Conservation (phyloP, 805 yeast genomes). For the Saccharomycopsis selenospora region DNA sequence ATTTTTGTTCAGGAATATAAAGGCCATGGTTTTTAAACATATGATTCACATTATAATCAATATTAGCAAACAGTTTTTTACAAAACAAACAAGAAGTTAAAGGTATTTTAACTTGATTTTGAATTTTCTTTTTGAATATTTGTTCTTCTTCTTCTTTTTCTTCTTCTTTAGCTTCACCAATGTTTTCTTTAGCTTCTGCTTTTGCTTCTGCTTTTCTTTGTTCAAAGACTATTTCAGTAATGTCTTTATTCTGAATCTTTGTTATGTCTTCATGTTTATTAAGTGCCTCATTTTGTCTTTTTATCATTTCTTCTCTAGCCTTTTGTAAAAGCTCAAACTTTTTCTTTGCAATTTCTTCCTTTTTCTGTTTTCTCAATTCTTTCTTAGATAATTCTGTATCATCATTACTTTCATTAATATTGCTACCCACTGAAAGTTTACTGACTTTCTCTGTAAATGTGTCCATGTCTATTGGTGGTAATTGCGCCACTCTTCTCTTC, state of each 20-base stretch:
- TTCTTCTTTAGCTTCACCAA: conserved; percentile 10
- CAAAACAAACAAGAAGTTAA: conserved; percentile 50
- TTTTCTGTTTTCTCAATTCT: conserved; percentile 36
- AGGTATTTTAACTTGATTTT: conserved; percentile 40
- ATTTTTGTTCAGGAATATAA: conserved; percentile 78
- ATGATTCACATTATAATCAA: conserved; percentile 55
- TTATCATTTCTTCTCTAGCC: conserved; percentile 34
- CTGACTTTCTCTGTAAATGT: conserved; percentile 64
- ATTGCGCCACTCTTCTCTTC: conserved; percentile 84
- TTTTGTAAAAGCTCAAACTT: conserved; percentile 34
- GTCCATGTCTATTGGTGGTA: conserved; percentile 66
- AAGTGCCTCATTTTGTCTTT: conserved; percentile 12
- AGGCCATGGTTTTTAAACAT: conserved; percentile 78
- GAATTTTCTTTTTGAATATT: conserved; percentile 33
- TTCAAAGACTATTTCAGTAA: conserved; percentile 1
- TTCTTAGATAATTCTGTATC: conserved; percentile 30
- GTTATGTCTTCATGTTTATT: conserved; percentile 2
- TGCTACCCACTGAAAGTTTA: conserved; percentile 24
- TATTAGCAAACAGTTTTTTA: conserved; percentile 37
- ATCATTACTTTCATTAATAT: conserved; percentile 19
- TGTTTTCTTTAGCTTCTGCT: conserved; percentile 11
- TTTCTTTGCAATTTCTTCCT: conserved; percentile 36
- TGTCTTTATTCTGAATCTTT: background rate
- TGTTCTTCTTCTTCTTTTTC: conserved; percentile 27
- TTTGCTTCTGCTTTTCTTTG: conserved; percentile 2